Conservation (phyloP, 768 basidiomycete genomes). For the Clavaria fumosa region DNA sequence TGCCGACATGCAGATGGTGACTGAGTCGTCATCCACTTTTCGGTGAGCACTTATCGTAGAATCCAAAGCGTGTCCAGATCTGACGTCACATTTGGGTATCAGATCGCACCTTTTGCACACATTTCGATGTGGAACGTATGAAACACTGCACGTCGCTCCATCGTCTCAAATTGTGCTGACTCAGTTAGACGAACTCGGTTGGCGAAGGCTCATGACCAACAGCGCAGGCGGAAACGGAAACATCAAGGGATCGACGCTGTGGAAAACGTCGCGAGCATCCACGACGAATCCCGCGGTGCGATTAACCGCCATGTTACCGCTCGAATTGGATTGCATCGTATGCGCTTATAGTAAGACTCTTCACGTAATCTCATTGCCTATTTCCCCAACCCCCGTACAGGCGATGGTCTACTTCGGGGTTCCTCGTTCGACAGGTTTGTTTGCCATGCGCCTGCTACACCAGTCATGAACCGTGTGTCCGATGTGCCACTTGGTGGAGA, state of each 20-base stretch:
- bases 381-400: conserved; percentile 17
- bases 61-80: neutral
- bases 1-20: conserved; percentile 18
- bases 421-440: conserved; percentile 29
- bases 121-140: conserved; percentile 9
- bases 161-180: conserved; percentile 13
- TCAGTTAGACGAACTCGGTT: conserved; percentile 9
- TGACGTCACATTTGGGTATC: neutral
- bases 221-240: too few species aligned
- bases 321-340: conserved; percentile 43
- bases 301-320: conserved; percentile 31
- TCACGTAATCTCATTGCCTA: conserved; percentile 5
- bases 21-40: neutral
- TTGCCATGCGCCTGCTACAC: conserved; percentile 11
- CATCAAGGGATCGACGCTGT: conserved; percentile 12
- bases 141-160: conserved; percentile 14
- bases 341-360: conserved; percentile 44
- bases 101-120: conserved; percentile 11
- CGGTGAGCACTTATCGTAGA: conserved; percentile 6
- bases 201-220: conserved; percentile 4
- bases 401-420: conserved; percentile 36
- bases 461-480: conserved; percentile 27
- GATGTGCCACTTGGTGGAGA: conserved; percentile 30
- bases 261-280: conserved; percentile 12
- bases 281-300: conserved; percentile 5